Base-by-base conservation (phyloP, 164 flowering plant species). In the Vitis amurensis region DNA sequence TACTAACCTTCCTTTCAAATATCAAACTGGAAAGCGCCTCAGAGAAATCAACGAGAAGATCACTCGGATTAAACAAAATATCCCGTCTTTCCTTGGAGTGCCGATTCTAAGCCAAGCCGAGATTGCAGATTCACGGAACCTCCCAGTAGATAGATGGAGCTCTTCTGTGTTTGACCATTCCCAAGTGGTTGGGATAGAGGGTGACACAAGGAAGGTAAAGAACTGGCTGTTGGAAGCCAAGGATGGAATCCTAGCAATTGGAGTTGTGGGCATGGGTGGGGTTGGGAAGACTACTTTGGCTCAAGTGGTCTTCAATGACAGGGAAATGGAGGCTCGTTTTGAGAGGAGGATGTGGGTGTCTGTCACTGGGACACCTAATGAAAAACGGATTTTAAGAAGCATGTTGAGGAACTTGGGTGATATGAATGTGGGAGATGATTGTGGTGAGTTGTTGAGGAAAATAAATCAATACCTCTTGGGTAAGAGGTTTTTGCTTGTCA, bases 211-310 rank as follows among this genome's bases (percentile, higher is more conserved):
- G 59, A 83, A 79, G 80, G 50, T 85, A 4, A 83, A 82, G 62
- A 72, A 77, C 9, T 82, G 88, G 88, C 58, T 87, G 8, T 67
- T 77, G 7, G 65, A 69, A 23, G 80, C 79, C 13, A 60, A 66
- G 55, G 6, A 61, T 3, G 79, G 71, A 14, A 60, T 78, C 15
- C 68, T 71, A 8, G 71, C 73, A 1, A 70, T 85, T 57, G 84
- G 84, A 13, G 60, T 84, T 49, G 86, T 86, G 3, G 92, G 92
- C 8, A 83, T 82, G 87, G 92, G 86, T 4, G 89, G 89, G 3
- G 44, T 86, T 13, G 89, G 91, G 8, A 88, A 88, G 59, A 86
- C 91, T 6, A 84, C 87, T 0, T 48, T 76, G 23, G 88, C 86
- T 50, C 81, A 84, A 64, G 73, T 49, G 55, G 83, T 86, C 2